Base-by-base conservation (phyloP, 805 yeast genomes). In the Kodamaea kakaduensis region DNA sequence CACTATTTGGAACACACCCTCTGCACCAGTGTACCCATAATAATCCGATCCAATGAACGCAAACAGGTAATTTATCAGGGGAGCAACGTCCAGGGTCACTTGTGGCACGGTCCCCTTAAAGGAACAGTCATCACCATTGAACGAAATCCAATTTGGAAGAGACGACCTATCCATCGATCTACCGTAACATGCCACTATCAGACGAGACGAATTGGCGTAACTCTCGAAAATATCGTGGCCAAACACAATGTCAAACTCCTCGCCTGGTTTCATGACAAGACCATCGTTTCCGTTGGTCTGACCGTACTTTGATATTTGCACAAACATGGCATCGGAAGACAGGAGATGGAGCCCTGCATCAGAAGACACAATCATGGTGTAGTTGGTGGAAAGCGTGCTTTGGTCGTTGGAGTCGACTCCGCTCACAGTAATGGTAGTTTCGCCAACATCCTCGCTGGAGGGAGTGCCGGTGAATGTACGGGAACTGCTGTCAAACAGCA, bases 41-140 rank as follows among this genome's bases (percentile, higher is more conserved):
- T 77, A 76, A 50, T 88, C 96, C 1, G 95, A 68, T 1, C 89
- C 96, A 38, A 88, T 78, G 46, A 89, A 71, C 28, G 77, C 69
- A 46, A 90, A 78, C 12, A 75, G 71, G 55, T 77, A 93, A 26
- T 68, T 63, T 45, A 76, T 68, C 25, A 95, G 85, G 8, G 97
- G 97, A 1, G 98, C 98, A 47, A 87, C 82, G 12, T 74, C 70
- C 2, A 96, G 84, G 46, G 85, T 82, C 20, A 85, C 85, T 6
- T 82, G 68, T 8, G 98, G 98, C 1, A 96, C 90, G 1, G 81
- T 80, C 20, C 98, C 98, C 27, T 77, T 69, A 58, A 88, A 90
- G 14, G 84, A 73, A 44, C 86, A 63, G 24, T 69, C 66, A 36
- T 65, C 64, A 4, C 72, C 50, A 51, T 87, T 80, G 53, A 90